Evolutionary conservation across 2,329 filamentous ascomycete genomes (phyloP).

Genomic region (Fusarium foetens): DNA sequence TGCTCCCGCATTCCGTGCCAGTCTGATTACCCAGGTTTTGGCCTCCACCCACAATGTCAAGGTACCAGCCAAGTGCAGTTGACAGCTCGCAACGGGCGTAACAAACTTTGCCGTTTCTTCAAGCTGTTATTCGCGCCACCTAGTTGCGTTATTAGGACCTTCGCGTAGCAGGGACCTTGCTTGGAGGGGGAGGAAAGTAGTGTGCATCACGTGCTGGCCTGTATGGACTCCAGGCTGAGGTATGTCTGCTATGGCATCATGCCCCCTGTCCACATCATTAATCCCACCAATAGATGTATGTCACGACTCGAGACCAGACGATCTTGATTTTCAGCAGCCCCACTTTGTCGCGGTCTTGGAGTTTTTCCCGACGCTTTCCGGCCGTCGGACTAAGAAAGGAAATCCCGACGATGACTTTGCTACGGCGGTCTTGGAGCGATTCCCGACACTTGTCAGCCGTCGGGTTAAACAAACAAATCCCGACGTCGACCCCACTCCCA

Average conservation of each 20-base stretch:
- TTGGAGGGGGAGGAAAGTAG: too few species aligned
- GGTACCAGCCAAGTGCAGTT: neutral
- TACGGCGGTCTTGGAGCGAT: neutral
- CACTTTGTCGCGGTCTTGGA: neutral
- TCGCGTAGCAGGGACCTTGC: neutral
- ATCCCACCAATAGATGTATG: neutral
- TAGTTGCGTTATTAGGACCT: neutral
- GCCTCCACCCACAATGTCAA: neutral
- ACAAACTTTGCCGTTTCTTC: neutral
- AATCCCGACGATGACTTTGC: neutral
- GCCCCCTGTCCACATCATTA: neutral
- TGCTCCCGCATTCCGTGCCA: neutral
- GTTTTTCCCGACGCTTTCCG: neutral
- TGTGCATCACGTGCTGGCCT: neutral
- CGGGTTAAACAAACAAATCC: neutral
- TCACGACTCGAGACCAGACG: neutral
- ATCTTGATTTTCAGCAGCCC: neutral
- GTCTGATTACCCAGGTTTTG: too few species aligned
- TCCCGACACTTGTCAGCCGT: constrained; percentile 1
- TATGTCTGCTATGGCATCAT: neutral
- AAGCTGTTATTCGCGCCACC: neutral
- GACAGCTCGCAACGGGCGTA: neutral
- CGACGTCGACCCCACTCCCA: neutral
- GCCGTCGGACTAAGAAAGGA: neutral
- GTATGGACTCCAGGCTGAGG: neutral